Evolutionary conservation across 345 rosid species (phyloP), one percentile per base, ranked within the genome.

Genomic region (Streptanthus diversifolius): DNA sequence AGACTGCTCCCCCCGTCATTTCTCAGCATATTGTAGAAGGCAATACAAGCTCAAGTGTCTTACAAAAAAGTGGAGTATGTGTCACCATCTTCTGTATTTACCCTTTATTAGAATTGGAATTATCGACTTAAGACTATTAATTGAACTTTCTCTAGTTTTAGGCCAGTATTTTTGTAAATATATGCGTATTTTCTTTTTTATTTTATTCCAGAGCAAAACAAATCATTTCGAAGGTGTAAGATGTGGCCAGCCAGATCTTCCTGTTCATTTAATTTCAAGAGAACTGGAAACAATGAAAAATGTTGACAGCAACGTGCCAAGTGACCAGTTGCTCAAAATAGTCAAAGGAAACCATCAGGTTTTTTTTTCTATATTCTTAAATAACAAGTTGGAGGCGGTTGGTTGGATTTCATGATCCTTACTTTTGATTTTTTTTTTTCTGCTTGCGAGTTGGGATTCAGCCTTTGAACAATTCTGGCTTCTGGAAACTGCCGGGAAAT

Each of bases 51-150:
- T 41, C 80, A 33, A 72, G 71, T 68, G 58, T 57, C 71, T 63
- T 83, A 24, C 72, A 66, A 10, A 74, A 82, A 77, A 77, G 65
- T 17, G 44, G 24, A 45, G 92, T 88, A 83, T 76, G 93, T 72
- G 51, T 64, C 49, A 49, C 54, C 29, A 37, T 57, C 21, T 35
- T 59, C 32, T 57, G 61, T 71, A 19, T 39, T 52, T 25, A 33
- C 54, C 70, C 49, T 52, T 54, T 37, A 27, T 25, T 53, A 54
- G 14, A 53, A 45, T 14, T 69, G 36, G 14, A 15, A 8, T 43
- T 29, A 19, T 40, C 3, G 17, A 21, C 33, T 17, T 30, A 10
- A 15, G 37, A 25, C 22, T 56, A 35, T 45, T 43, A 25, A 27
- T 44, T 41, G 13, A 21, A n/a, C 53, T 24, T 7, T 24, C 10